Evolutionary conservation across 208 protist species (phyloP), one percentile per base, ranked within the genome.

Genomic region (Leishmania lainsoni): DNA sequence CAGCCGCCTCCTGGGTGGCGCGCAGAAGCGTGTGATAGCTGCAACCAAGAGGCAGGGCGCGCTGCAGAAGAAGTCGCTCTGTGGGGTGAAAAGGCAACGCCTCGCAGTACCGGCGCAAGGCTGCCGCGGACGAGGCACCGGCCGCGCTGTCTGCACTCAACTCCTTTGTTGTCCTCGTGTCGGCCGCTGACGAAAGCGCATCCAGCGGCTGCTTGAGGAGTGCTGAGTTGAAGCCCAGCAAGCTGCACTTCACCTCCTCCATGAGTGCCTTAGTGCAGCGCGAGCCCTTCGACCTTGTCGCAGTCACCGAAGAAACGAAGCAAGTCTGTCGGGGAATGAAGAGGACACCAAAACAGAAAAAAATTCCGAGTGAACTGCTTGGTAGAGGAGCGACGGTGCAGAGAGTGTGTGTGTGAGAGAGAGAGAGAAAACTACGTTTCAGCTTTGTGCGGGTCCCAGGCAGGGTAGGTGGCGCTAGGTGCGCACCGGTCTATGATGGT

Each of bases 161-260:
- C 16, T 63, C 73, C 58, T 48, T 58, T 49, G 51, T 4, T 75
- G 66, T 45, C 48, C 20, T 16, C 32, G 20, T 22, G 20, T 26
- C 32, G 17, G 83, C 48, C 20, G 58, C 35, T 9, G 68, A 52
- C 68, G 68, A 73, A 49, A 45, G 26, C 12, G 72, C 16, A 3
- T 74, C 42, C 3, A 82, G 76, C 16, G 79, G 63, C 59, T 72
- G 75, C 59, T 70, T 58, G 20, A 97, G 74, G 9, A 90, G 63
- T n/a, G 59, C 79, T 39, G 94, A 96, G 73, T 80, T 79, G 69
- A 97, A 94, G 20, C 94, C 92, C 56, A 96, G 86, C 58, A 97
- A 88, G 35, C 61, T 81, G 80, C 92, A 96, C 82, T 95, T 89
- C n/a, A 97, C 63, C 76, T 97, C 94, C 83, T 97, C 94, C 94